Evolutionary conservation across 441 rosid species (phyloP).

Genomic region (Adansonia madagascariensis): DNA sequence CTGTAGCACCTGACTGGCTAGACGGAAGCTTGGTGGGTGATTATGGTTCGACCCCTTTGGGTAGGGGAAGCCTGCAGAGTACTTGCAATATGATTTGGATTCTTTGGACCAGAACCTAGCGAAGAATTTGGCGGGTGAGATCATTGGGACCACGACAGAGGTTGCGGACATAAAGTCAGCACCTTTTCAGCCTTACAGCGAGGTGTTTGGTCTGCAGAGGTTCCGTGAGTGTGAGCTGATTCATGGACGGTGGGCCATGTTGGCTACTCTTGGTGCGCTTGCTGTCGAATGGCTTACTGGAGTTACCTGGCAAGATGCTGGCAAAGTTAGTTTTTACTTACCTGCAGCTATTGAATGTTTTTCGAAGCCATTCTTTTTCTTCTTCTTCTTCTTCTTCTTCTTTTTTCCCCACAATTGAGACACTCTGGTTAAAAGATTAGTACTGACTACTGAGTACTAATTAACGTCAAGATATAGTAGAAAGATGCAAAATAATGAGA

Average conservation of each 20-base stretch:
- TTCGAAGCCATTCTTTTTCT: neutral
- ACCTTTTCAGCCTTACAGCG: constrained; percentile 90
- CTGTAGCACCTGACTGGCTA: constrained; percentile 76
- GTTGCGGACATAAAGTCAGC: constrained; percentile 60
- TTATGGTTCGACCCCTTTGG: constrained; percentile 89
- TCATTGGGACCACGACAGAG: constrained; percentile 82
- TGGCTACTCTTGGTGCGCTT: constrained; percentile 91
- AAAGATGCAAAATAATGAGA: neutral
- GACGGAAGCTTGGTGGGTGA: constrained; percentile 89
- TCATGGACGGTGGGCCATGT: constrained; percentile 97
- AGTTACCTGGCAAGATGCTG: constrained; percentile 96
- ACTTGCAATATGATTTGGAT: constrained; percentile 81
- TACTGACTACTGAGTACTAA: no score
- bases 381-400: no score
- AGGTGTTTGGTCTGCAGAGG: constrained; percentile 91
- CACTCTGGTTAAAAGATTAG: no score
- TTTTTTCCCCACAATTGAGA: neutral
- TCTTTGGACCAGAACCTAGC: constrained; percentile 88
- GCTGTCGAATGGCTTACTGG: constrained; percentile 91
- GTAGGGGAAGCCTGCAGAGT: constrained; percentile 88
- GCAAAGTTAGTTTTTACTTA: constrained; percentile 55
- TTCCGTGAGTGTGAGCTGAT: constrained; percentile 94
- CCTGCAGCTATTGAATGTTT: neutral
- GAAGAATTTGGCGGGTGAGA: constrained; percentile 69
- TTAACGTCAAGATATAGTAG: no score